phyloP scores from a whole-genome alignment of 208 protist genomes.

The Kentomonas sorsogonicus region DNA sequence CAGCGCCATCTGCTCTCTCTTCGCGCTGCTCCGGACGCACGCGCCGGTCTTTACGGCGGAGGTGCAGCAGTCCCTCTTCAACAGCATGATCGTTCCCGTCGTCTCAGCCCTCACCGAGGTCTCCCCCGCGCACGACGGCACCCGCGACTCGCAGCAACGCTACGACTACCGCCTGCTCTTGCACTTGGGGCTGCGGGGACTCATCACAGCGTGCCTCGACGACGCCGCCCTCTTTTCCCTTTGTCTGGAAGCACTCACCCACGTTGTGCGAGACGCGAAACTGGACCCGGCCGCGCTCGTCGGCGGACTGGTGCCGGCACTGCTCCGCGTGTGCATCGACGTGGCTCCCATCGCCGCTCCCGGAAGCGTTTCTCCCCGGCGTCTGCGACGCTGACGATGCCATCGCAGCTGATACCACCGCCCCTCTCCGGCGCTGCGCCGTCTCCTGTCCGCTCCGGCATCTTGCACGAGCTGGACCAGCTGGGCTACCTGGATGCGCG shows the following conservation, averaged over 20 bases:
- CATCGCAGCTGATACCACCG: not conserved
- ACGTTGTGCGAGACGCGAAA: conserved; percentile 19
- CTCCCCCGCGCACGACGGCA: conserved; percentile 14
- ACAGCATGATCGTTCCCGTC: conserved; percentile 56
- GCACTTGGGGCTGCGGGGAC: conserved; percentile 55
- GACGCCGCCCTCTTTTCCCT: conserved; percentile 36
- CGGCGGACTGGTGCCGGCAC: conserved; percentile 34
- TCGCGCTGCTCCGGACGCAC: conserved; percentile 50
- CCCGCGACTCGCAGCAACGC: conserved; percentile 19
- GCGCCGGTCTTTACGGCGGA: conserved; percentile 42
- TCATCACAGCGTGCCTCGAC: conserved; percentile 51
- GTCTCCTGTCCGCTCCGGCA: conserved; percentile 28
- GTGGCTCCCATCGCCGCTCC: conserved; percentile 26
- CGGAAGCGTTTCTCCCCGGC: not conserved
- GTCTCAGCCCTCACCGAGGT: conserved; percentile 49
- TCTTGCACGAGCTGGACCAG: conserved; percentile 53
- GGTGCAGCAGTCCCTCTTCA: conserved; percentile 61
- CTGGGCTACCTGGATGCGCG: conserved; percentile 50
- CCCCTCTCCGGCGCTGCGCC: not conserved
- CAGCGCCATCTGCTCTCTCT: conserved; percentile 62
- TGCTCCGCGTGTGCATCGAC: conserved; percentile 55
- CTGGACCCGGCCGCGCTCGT: conserved; percentile 31
- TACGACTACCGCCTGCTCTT: conserved; percentile 71
- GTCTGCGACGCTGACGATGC: not conserved
- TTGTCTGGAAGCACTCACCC: conserved; percentile 36